Base-by-base conservation (phyloP, 2,329 filamentous ascomycete species). In the Diaporthe sp. region DNA sequence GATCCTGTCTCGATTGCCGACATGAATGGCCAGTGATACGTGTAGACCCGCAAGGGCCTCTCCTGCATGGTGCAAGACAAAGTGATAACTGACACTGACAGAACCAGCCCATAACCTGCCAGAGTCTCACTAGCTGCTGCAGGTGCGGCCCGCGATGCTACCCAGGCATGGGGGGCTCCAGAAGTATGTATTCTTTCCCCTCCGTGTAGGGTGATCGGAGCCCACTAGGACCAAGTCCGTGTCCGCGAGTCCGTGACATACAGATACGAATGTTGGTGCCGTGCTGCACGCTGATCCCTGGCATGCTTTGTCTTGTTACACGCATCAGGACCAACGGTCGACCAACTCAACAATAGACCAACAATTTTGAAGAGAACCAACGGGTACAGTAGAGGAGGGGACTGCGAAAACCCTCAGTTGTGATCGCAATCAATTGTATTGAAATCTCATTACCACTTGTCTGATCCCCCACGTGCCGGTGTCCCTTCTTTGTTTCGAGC, bases 1-100 rank as follows among this genome's bases (percentile, higher is more conserved):
- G 65, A 70, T 55, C 46, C 65, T 70, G 65, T 70, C 65, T 70
- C 49, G 65, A 70, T 70, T 70, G 65, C 65, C 65, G 65, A 70
- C 65, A 70, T 42, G 65, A 70, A 31, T 42, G 46, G 34, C 65
- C 65, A 70, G 42, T 70, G 65, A 39, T 70, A 42, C 49, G 49
- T 70, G 65, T 70, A 70, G 49, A 70, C 65, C 65, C 51, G 49
- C 65, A 70, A 70, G 65, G 65, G 65, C 65, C 51, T 53, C n/a
- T 70, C 31, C 51, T 70, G 65, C 65, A 70, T 51, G 49, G 25
- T 55, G 46, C 49, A 70, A 55, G 65, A 70, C 49, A 70, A 70
- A 55, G 22, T 70, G 65, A 70, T 55, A 70, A 55, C 31, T 70
- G 65, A 55, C 46, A 28, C 13, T 70, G 65, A 55, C 65, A 37